These are phyloP conservation scores for Sclerotinia glacialis DNA, from an alignment of 2,329 filamentous ascomycete genomes.

Conservation along the genomic window DNA sequence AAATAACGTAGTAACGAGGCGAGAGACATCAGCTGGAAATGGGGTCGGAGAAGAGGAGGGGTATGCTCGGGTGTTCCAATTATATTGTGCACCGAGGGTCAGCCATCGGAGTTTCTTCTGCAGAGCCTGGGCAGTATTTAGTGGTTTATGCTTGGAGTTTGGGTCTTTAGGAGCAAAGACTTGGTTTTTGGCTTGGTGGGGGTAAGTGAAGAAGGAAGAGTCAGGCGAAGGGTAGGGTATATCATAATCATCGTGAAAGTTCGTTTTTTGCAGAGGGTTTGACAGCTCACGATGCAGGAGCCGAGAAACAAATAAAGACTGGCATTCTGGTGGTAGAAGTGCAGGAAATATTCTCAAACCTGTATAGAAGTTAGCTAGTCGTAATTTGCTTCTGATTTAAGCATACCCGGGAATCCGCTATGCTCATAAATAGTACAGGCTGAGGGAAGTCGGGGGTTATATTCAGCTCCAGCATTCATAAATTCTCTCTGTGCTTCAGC, in stretches of 20 bases:
- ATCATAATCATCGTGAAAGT: constrained; percentile 77
- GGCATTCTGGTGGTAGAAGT: constrained; percentile 68
- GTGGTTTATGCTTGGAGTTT: constrained; percentile 62
- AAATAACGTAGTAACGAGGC: constrained; percentile 67
- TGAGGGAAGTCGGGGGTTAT: constrained; percentile 20
- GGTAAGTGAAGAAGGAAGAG: constrained; percentile 51
- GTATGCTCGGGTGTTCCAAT: constrained; percentile 87
- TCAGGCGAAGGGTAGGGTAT: constrained; percentile 54
- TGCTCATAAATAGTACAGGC: constrained; percentile 38
- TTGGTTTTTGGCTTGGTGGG: constrained; percentile 58
- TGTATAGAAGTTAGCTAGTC: constrained; percentile 19
- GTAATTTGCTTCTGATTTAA: background rate
- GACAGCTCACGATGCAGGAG: constrained; percentile 77
- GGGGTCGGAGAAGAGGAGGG: constrained; percentile 60
- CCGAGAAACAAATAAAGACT: constrained; percentile 66
- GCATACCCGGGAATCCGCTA: constrained; percentile 36
- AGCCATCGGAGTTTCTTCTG: constrained; percentile 86
- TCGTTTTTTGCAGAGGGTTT: constrained; percentile 74
- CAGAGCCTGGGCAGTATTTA: constrained; percentile 69
- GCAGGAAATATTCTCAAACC: constrained; percentile 68
- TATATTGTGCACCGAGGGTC: constrained; percentile 90
- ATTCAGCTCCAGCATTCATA: constrained; percentile 11
- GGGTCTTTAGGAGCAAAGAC: constrained; percentile 59
- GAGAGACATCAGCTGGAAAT: constrained; percentile 72
- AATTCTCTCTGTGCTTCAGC: constrained; percentile 29